These are phyloP conservation scores for Schwanniomyces etchellsii DNA, from an alignment of 1,139 yeast species.

Conservation along the genomic window DNA sequence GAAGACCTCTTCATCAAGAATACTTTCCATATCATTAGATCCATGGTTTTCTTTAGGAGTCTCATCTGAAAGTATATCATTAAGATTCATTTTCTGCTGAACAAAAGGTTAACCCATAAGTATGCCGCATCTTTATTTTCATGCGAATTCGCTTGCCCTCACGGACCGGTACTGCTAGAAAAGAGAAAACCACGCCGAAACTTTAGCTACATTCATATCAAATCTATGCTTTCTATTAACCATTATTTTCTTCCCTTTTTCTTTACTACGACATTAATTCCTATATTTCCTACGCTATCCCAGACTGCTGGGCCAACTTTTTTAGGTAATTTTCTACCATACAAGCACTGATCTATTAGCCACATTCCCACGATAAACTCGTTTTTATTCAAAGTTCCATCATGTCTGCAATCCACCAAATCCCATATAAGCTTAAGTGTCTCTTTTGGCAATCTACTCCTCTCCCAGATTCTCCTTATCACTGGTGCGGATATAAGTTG, in stretches of 20 bases:
- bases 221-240: too few species aligned
- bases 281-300: constrained; percentile 56
- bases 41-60: constrained; percentile 1
- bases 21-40: constrained; percentile 3
- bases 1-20: constrained; percentile 3
- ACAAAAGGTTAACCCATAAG: too few species aligned
- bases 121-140: too few species aligned
- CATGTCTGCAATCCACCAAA: constrained; percentile 68
- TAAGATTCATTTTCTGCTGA: constrained; percentile 25
- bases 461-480: constrained; percentile 72
- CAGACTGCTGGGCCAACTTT: constrained; percentile 53
- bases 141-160: too few species aligned
- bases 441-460: constrained; percentile 67
- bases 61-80: constrained; percentile 27
- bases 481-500: constrained; percentile 59
- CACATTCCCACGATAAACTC: constrained; percentile 93
- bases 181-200: too few species aligned
- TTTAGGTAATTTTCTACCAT: constrained; percentile 84
- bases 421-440: constrained; percentile 69
- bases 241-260: constrained; percentile 20
- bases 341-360: constrained; percentile 92
- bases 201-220: too few species aligned
- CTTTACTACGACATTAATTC: constrained; percentile 35
- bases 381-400: constrained; percentile 72
- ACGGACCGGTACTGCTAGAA: too few species aligned